These are phyloP conservation scores for Agroathelia rolfsii DNA, from an alignment of 1,284 basidiomycete genomes.

Conservation along the genomic window DNA sequence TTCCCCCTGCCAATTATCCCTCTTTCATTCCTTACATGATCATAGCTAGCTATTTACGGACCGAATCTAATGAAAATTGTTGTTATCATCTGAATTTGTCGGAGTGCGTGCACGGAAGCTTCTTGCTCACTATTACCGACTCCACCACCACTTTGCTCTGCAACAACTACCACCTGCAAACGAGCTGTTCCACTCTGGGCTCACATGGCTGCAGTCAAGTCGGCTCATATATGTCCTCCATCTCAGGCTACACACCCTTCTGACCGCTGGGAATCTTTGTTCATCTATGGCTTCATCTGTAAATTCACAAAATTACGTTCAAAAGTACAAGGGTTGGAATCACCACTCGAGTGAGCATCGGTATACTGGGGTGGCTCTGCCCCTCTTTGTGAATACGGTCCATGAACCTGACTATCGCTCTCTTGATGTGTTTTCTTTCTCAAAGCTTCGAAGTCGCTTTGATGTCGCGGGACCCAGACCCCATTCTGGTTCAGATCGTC, in stretches of 20 bases:
- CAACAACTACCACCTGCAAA: no score
- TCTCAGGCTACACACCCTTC: conserved; percentile 62
- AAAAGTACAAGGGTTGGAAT: conserved; percentile 67
- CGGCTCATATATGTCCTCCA: conserved; percentile 65
- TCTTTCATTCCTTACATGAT: no score
- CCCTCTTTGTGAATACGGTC: conserved; percentile 5
- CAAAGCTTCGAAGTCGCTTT: conserved; percentile 68
- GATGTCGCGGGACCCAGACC: conserved; percentile 55
- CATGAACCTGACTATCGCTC: no score
- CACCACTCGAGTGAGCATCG: conserved; percentile 65
- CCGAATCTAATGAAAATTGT: no score
- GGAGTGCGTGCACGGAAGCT: no score
- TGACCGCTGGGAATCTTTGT: conserved; percentile 78
- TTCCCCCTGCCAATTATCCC: no score
- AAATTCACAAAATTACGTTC: conserved; percentile 65
- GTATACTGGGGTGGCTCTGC: conserved; percentile 3
- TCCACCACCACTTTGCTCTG: no score
- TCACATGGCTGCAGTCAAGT: conserved; percentile 39
- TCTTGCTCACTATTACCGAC: no score
- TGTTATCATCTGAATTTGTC: no score
- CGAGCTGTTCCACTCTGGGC: no score
- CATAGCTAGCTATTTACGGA: no score
- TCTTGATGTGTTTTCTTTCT: conserved; percentile 13
- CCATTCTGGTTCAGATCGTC: conserved; percentile 60
- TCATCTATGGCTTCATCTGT: conserved; percentile 73